These are phyloP conservation scores for Colletotrichum agaves DNA, from an alignment of 2,329 filamentous ascomycete genomes.

Conservation along the genomic window DNA sequence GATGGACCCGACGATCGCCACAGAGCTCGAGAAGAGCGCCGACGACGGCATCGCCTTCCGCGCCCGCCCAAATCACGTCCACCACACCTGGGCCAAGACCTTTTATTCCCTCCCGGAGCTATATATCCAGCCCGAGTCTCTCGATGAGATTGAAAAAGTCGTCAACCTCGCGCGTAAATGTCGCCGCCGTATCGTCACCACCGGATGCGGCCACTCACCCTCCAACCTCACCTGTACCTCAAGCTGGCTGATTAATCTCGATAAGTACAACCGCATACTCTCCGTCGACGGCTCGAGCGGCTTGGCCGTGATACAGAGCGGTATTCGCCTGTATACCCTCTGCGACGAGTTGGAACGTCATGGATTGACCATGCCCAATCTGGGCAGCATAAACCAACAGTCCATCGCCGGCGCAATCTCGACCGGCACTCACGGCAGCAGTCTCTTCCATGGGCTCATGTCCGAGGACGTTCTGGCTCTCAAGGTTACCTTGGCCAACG, in stretches of 20 bases:
- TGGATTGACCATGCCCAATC: slow-evolving; percentile 87
- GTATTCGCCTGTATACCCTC: slow-evolving; percentile 82
- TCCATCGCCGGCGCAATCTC: slow-evolving; percentile 92
- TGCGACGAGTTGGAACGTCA: slow-evolving; percentile 77
- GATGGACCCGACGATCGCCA: slow-evolving; percentile 51
- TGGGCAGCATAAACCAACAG: slow-evolving; percentile 96
- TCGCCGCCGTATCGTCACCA: slow-evolving; percentile 82
- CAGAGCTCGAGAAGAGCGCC: slow-evolving; percentile 46
- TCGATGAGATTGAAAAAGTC: slow-evolving; percentile 85
- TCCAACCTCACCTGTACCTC: slow-evolving; percentile 93
- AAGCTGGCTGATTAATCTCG: slow-evolving; percentile 94
- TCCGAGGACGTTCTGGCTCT: slow-evolving; percentile 81
- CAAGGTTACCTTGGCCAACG: slow-evolving; percentile 84
- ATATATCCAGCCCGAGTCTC: slow-evolving; percentile 84
- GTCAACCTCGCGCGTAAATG: slow-evolving; percentile 84
- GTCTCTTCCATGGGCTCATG: slow-evolving; percentile 83
- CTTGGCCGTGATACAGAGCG: slow-evolving; percentile 83
- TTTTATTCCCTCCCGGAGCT: slow-evolving; percentile 91
- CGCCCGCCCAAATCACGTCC: slow-evolving; percentile 76
- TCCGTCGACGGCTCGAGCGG: slow-evolving; percentile 73
- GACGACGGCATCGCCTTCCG: slow-evolving; percentile 74
- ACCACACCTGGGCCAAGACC: slow-evolving; percentile 95
- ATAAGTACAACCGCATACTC: slow-evolving; percentile 80
- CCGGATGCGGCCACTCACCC: slow-evolving; percentile 93
- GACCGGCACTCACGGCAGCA: slow-evolving; percentile 94